Base-by-base conservation (phyloP, 2,329 filamentous ascomycete genomes). In the Knoxdaviesia capensis region DNA sequence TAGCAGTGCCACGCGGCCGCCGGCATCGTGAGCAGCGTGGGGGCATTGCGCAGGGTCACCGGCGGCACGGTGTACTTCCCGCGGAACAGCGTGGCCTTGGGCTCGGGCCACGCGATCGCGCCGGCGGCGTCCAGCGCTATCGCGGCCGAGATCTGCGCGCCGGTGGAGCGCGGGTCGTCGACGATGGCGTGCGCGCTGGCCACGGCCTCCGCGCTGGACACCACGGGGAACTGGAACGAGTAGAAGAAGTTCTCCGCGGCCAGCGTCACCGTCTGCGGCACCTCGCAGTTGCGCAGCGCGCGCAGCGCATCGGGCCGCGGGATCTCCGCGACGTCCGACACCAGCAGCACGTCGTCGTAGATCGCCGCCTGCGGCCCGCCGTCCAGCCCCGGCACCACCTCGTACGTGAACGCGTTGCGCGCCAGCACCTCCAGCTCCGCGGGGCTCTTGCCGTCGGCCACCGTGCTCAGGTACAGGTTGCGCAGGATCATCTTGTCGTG, bases 1-100 rank as follows among this genome's bases (percentile, higher is more conserved):
- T 68, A 73, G 59, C 73, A 78, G 53, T 77, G 72, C 74, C 74
- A 78, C 0, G 58, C 65, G 1, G 69, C 67, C 48, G 71, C 56
- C 1, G 60, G 46, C 1, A 5, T 60, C 39, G 4, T 61, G 60
- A 38, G 61, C 59, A 42, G 65, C 61, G 36, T 63, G 59, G 47
- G 62, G 61, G 29, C 37, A 5, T 20, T 31, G 20, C 72, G 66
- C 41, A 77, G 58, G 48, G 73, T 63, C 30, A 62, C 62, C 0
- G 73, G 74, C 20, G 57, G 53, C 38, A 77, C 56, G 6, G 74
- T 77, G 11, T 49, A 43, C n/a, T 39, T 49, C 44, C 49, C 57
- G 38, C 50, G 48, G 52, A 66, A 77, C 43, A 62, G 64, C 2
- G 72, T 77, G 2, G 71, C 74, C 51, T 77, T 70, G 1, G 74